phyloP scores from a whole-genome alignment of 768 basidiomycete species.

The Mycena leptocephala region DNA sequence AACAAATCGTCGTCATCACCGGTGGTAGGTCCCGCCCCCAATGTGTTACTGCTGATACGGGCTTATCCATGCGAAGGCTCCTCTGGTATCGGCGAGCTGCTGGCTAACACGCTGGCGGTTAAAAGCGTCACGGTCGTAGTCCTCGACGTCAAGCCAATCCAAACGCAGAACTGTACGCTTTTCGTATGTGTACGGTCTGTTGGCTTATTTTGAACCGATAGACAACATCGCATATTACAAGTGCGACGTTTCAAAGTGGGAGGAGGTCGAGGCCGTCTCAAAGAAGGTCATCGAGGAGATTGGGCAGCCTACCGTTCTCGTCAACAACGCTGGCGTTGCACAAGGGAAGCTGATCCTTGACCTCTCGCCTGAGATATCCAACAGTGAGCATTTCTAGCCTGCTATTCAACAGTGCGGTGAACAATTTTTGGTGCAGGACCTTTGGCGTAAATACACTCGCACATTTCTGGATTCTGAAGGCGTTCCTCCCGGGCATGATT shows the following conservation, averaged over 20 bases:
- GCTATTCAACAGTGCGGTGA: not conserved
- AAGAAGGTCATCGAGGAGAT: slow-evolving; percentile 88
- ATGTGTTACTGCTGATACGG: not conserved
- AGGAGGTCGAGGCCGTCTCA: slow-evolving; percentile 85
- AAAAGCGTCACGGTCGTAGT: slow-evolving; percentile 89
- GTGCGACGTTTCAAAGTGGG: slow-evolving; percentile 93
- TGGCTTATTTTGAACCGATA: slow-evolving; percentile 43
- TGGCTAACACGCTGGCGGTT: slow-evolving; percentile 90
- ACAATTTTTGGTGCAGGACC: slow-evolving; percentile 67
- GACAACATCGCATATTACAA: slow-evolving; percentile 90
- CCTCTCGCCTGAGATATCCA: slow-evolving; percentile 83
- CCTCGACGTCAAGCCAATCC: slow-evolving; percentile 86
- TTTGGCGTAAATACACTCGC: slow-evolving; percentile 91
- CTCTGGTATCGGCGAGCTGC: slow-evolving; percentile 90
- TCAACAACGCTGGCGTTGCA: slow-evolving; percentile 97
- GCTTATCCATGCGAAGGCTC: slow-evolving; percentile 67
- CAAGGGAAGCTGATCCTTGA: slow-evolving; percentile 92
- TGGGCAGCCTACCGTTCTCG: slow-evolving; percentile 89
- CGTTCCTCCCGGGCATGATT: slow-evolving; percentile 93
- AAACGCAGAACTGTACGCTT: slow-evolving; percentile 81
- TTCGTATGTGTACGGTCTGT: slow-evolving; percentile 3
- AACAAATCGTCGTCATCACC: slow-evolving; percentile 93
- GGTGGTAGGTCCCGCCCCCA: slow-evolving; percentile 76
- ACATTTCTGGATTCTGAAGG: slow-evolving; percentile 94
- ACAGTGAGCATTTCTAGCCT: slow-evolving; percentile 66